Evolutionary conservation across 2,329 filamentous ascomycete species (phyloP), one percentile per base, ranked within the genome.

Genomic region (Aureobasidium sp.): DNA sequence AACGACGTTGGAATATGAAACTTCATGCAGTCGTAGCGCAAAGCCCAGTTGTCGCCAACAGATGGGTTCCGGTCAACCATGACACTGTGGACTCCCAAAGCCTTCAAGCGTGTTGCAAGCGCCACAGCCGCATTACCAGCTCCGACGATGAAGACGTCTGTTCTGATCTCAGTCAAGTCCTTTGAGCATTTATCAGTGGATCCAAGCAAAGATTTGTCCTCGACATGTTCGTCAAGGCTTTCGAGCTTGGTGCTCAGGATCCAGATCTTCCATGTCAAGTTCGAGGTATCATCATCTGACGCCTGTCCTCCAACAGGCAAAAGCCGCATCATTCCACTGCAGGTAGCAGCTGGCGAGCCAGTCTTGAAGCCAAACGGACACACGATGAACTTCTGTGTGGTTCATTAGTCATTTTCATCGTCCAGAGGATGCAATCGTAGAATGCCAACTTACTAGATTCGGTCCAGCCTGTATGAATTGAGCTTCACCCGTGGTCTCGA

Each of bases 41-140:
- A 62, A 1, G 67, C 66, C 76, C 75, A 78, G 62, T 74, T 77
- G 62, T 77, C 75, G 1, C 75, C 75, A 0, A 71, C 64, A 3
- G 65, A 63, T 3, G 69, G 48, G 30, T 76, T 74, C 3, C 66
- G 66, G 21, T 77, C 75, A 13, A 71, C 59, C 30, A 77, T 69
- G 21, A 77, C 57, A 52, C 66, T 72, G 16, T 73, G 71, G 0
- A 76, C 69, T 0, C 69, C 69, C 0, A 76, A 37, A 1, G 75
- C 71, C 50, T 78, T 77, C 7, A 77, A 67, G 2, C 75, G 71
- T 0, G 74, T 74, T 0, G 74, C 70, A 3, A 73, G 67, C 4
- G 68, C 55, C 0, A 72, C 32, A 0, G 67, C 73, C 32, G 52
- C 53, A 32, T 54, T 54, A 5, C 50, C 50, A 16, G 21, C 50